Evolutionary conservation across 148 eudicot species (phyloP), one percentile per base, ranked within the genome.

Genomic region (Agrostemma githago): DNA sequence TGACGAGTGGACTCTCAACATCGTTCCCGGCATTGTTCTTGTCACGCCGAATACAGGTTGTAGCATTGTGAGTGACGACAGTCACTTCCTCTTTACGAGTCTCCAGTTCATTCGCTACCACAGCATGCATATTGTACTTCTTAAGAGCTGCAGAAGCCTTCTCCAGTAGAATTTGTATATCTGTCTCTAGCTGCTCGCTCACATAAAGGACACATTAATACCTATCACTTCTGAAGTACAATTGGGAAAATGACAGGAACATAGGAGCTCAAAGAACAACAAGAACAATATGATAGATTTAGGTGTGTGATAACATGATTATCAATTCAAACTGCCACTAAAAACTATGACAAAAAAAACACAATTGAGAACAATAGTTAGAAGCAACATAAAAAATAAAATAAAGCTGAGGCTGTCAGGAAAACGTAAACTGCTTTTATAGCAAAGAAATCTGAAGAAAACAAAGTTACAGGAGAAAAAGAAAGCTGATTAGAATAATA

Each of bases 31-130:
- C 80, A 54, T 70, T 71, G 37, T 83, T 77, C 79, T 79, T 88
- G 79, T 88, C 94, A 72, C 99, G 86, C 12, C 71, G 84, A 46
- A 96, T 92, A 48, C 85, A 72, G 26, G 84, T 79, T 10, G 83
- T 86, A 64, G 82, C 92, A 63, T 77, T 72, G 40, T 66, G 38
- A 4, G 92, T 70, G 75, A 96, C 97, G 17, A 96, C 85, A 4
- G 85, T 83, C 19, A 96, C 99, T 65, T 84, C 97, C 84, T 96
- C 97, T 77, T 90, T 92, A 46, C 97, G 99, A 11, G 92, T 86
- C 34, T 77, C 79, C 41, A 96, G 97, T 82, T 96, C 99, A 60
- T 96, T 96, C 1, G 99, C 99, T 63, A 96, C 95, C 39, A 96
- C 99, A 10, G 88, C 89, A 72, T 96, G 89, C 94, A 96, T 85